phyloP scores from a whole-genome alignment of 108 stramenopile species.

The Skeletonema potamos region DNA sequence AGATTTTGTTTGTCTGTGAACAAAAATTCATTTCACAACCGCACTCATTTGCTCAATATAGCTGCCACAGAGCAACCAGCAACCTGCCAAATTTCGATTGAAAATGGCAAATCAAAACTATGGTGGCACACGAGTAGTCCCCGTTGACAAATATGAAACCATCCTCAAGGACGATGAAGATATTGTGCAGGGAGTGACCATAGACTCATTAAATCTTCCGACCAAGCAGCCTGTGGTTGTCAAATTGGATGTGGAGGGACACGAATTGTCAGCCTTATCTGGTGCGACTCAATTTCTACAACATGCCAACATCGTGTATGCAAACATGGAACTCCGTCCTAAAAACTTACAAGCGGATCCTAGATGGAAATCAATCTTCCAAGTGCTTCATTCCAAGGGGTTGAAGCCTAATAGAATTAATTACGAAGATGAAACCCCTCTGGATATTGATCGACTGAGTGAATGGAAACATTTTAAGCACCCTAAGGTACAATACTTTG shows the following conservation, averaged over 20 bases:
- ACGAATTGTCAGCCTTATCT: constrained; percentile 13
- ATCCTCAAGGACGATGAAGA: not conserved
- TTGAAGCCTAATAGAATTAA: constrained; percentile 18
- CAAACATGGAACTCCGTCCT: constrained; percentile 20
- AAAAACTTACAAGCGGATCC: not conserved
- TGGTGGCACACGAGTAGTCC: constrained; percentile 6
- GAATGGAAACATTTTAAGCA: constrained; percentile 24
- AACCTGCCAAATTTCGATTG: constrained; percentile 5
- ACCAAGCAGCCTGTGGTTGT: constrained; percentile 25
- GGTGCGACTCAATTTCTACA: constrained; percentile 30
- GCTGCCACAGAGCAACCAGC: constrained; percentile 7
- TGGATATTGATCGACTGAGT: constrained; percentile 11
- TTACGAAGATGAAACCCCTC: constrained; percentile 17
- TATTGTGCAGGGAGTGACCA: not conserved
- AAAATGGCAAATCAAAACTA: not conserved
- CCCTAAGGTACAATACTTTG: constrained; percentile 16
- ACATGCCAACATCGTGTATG: constrained; percentile 26
- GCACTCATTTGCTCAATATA: constrained; percentile 13
- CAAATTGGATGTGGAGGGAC: constrained; percentile 42
- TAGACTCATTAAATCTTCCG: constrained; percentile 17
- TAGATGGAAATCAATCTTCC: constrained; percentile 13
- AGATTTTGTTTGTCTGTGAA: constrained; percentile 23
- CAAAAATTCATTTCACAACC: constrained; percentile 22
- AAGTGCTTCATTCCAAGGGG: constrained; percentile 8
- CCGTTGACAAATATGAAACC: not conserved